Conservation (phyloP, 352 stramenopile species). For the Hyaloperonospora brassicae region DNA sequence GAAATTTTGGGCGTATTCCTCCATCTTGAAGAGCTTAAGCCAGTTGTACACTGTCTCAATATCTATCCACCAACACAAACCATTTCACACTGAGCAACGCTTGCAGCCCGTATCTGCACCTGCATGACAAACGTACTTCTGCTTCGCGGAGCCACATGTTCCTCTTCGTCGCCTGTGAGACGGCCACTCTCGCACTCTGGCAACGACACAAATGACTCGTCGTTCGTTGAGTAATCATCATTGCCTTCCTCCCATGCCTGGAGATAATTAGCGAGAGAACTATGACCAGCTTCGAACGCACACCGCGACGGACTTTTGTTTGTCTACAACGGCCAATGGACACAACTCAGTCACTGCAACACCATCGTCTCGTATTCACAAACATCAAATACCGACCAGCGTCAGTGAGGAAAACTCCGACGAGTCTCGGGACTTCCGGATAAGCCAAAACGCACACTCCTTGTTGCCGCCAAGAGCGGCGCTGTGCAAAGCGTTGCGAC, state of each 20-base stretch:
- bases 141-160: conserved; percentile 28
- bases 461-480: conserved; percentile 72
- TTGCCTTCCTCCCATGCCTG: conserved; percentile 83
- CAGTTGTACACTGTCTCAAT: too few species aligned
- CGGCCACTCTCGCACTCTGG: conserved; percentile 23
- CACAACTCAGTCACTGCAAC: conserved; percentile 2
- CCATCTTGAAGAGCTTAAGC: too few species aligned
- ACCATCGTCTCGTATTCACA: conserved; percentile 4
- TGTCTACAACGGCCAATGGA: conserved; percentile 34
- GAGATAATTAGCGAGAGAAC: conserved; percentile 61
- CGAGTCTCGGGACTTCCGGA: conserved; percentile 57
- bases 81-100: neutral
- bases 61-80: neutral
- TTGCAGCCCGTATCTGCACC: too few species aligned
- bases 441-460: conserved; percentile 77
- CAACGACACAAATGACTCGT: conserved; percentile 35
- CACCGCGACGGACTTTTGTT: conserved; percentile 83
- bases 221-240: conserved; percentile 77
- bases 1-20: conserved; percentile 43
- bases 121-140: conserved; percentile 35
- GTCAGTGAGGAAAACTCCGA: conserved; percentile 69
- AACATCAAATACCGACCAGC: conserved; percentile 32
- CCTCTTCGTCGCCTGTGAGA: conserved; percentile 34
- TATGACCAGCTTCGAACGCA: conserved; percentile 81
- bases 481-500: conserved; percentile 75